Conservation (phyloP, 2,329 filamentous ascomycete genomes). For the Xylogone sp. region DNA sequence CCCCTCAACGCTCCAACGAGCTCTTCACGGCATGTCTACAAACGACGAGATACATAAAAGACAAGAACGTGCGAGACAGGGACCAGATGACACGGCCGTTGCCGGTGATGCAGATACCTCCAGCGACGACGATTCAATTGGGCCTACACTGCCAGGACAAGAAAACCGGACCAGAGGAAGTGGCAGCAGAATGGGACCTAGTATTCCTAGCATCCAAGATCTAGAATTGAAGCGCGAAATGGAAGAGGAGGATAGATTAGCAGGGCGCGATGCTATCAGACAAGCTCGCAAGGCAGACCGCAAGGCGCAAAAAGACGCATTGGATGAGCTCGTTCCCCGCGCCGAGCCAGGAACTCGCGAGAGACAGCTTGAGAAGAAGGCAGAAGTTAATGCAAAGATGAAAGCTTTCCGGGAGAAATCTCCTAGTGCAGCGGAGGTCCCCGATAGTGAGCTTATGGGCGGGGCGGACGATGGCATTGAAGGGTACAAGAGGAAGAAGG, state of each 20-base stretch:
- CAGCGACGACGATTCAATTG: conserved; percentile 31
- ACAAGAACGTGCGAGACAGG: conserved; percentile 4
- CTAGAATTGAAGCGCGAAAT: conserved; percentile 56
- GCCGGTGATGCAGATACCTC: conserved; percentile 12
- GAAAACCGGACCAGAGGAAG: conserved; percentile 21
- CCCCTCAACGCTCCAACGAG: conserved; percentile 50
- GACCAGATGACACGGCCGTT: conserved; percentile 11
- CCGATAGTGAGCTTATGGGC: conserved; percentile 76
- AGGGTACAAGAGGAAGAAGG: conserved; percentile 66
- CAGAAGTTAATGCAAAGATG: conserved; percentile 68
- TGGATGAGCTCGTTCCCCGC: conserved; percentile 79
- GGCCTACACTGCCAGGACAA: conserved; percentile 42
- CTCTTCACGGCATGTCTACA: conserved; percentile 9
- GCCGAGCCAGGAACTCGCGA: conserved; percentile 81
- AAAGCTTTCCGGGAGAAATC: conserved; percentile 68
- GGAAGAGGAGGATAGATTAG: conserved; percentile 43
- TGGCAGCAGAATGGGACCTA: conserved; percentile 40
- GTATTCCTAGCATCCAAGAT: conserved; percentile 71
- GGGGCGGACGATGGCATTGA: conserved; percentile 54
- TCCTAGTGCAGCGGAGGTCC: conserved; percentile 58
- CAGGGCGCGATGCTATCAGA: conserved; percentile 48
- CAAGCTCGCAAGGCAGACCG: conserved; percentile 62
- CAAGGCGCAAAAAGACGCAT: conserved; percentile 61
- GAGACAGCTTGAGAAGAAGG: conserved; percentile 81
- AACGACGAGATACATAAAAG: background rate